A percentile compares a stretch with the other conserved stretches of the same genome.
Conservation (phyloP, 139 green algal species). For the Pleodorina starrii region DNA sequence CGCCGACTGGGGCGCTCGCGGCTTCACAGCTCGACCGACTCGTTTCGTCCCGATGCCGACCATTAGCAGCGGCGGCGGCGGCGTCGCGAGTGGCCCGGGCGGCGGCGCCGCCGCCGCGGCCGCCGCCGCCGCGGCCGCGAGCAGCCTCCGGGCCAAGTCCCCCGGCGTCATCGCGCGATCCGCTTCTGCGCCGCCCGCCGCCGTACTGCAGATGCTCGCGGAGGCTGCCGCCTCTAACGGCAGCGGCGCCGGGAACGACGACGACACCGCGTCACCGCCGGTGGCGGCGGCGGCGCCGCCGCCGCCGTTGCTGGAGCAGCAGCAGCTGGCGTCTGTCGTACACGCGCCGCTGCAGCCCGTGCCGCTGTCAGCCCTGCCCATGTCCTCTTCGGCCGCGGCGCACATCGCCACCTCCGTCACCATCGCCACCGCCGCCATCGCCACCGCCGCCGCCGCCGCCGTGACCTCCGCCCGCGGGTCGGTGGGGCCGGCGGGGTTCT, state of each 20-base stretch:
- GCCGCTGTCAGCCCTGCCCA: background rate
- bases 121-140: background rate
- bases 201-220: background rate
- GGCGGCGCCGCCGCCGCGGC: background rate
- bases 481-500: too few relatives aligned
- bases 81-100: background rate
- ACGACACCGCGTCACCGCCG: background rate
- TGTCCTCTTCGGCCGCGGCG: background rate
- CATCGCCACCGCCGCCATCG: background rate
- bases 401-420: background rate
- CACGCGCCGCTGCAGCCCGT: background rate
- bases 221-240: background rate
- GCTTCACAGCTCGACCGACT: background rate
- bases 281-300: background rate
- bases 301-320: background rate
- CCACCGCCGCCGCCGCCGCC: background rate
- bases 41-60: background rate
- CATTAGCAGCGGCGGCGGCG: background rate
- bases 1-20: background rate
- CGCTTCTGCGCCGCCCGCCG: background rate
- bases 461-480: background rate
- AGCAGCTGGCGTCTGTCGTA: background rate
- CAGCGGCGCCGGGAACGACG: background rate
- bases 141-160: background rate
- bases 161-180: background rate